phyloP scores from a whole-genome alignment of 495 filamentous ascomycete genomes.

The Aspergillus olivimuriae region DNA sequence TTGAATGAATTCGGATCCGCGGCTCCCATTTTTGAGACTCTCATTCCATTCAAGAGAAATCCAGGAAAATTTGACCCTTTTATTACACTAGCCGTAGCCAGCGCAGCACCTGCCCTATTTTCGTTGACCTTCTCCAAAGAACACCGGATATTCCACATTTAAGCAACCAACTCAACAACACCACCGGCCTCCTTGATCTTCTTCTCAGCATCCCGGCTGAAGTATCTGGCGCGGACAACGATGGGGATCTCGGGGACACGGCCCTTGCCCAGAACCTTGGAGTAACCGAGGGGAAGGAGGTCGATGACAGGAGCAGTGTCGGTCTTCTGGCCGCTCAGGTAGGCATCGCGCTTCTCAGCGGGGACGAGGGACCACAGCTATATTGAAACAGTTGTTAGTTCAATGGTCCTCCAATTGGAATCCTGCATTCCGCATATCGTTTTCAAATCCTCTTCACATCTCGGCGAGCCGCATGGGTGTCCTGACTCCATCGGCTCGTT shows the following conservation, averaged over 20 bases:
- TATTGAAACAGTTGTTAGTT: no score
- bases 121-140: slow-evolving; percentile 27
- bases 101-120: slow-evolving; percentile 29
- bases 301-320: slow-evolving; percentile 89
- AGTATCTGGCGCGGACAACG: slow-evolving; percentile 81
- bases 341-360: slow-evolving; percentile 74
- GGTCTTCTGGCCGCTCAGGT: slow-evolving; percentile 62
- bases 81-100: slow-evolving; percentile 30
- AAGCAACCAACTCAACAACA: slow-evolving; percentile 86
- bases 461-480: background rate
- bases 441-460: background rate
- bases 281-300: slow-evolving; percentile 85
- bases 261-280: slow-evolving; percentile 91
- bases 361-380: slow-evolving; percentile 82
- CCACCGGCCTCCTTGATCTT: slow-evolving; percentile 95
- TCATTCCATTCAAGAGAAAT: slow-evolving; percentile 24
- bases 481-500: background rate
- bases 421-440: no score
- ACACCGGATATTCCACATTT: slow-evolving; percentile 38
- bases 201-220: slow-evolving; percentile 82
- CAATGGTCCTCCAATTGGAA: no score
- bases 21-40: slow-evolving; percentile 25
- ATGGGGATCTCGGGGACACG: slow-evolving; percentile 77
- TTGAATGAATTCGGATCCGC: slow-evolving; percentile 12
- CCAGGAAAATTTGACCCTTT: slow-evolving; percentile 16